Percentiles rank a stretch among this genome's conserved stretches.
Evolutionary conservation across 2,329 filamentous ascomycete genomes (phyloP).

Genomic region (Venturiaceae sp.): DNA sequence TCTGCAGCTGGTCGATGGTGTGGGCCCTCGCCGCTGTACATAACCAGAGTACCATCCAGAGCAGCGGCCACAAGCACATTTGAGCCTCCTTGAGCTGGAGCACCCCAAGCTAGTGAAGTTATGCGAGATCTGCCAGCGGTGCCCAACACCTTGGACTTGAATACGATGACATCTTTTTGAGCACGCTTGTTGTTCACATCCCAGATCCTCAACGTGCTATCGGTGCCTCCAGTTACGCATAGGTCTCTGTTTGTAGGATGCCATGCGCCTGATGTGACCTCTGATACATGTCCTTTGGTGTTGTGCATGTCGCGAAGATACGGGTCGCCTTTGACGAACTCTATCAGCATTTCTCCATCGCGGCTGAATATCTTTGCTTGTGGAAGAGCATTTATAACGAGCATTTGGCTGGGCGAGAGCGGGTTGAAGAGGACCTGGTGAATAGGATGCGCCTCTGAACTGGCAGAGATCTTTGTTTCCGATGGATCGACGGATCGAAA

Average conservation of each 20-base stretch:
- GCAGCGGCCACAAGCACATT: constrained; percentile 74
- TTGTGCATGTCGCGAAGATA: constrained; percentile 96
- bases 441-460: constrained; percentile 76
- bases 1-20: constrained; percentile 75
- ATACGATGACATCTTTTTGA: constrained; percentile 89
- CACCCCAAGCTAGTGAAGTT: constrained; percentile 85
- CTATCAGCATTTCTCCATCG: constrained; percentile 75
- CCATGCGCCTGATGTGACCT: constrained; percentile 84
- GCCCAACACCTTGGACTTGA: constrained; percentile 85
- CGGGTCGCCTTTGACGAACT: constrained; percentile 98
- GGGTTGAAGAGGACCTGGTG: constrained; percentile 83
- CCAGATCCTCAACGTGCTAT: constrained; percentile 95
- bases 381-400: constrained; percentile 80
- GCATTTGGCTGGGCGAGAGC: constrained; percentile 65
- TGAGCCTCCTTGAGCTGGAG: constrained; percentile 62
- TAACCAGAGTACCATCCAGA: constrained; percentile 78
- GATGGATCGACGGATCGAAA: constrained; percentile 88
- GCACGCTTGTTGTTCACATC: constrained; percentile 83
- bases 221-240: constrained; percentile 84
- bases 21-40: constrained; percentile 87
- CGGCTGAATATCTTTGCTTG: constrained; percentile 84
- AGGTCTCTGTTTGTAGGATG: constrained; percentile 76
- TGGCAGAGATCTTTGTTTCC: constrained; percentile 54
- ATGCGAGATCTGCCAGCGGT: constrained; percentile 86
- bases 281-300: constrained; percentile 92